phyloP scores from a whole-genome alignment of 2,329 filamentous ascomycete genomes.

The Metarhizium sp. region DNA sequence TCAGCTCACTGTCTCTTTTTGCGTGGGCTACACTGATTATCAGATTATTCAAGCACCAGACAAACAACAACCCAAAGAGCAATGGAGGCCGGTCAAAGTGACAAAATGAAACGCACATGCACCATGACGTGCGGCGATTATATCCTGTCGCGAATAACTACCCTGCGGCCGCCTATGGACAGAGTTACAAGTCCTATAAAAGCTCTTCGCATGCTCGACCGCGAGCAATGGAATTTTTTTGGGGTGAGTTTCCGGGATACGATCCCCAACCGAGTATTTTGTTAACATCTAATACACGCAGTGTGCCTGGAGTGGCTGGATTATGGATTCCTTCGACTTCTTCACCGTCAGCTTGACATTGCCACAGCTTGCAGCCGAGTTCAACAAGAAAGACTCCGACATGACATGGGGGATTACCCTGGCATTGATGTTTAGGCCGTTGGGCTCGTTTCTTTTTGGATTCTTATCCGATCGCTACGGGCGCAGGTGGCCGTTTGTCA shows the following conservation, averaged over 20 bases:
- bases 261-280: neutral
- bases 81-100: too few relatives aligned
- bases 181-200: neutral
- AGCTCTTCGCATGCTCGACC: neutral
- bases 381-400: neutral
- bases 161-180: neutral
- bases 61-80: too few relatives aligned
- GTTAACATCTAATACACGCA: neutral
- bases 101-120: too few relatives aligned
- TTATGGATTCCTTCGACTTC: neutral
- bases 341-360: neutral
- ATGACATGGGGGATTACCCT: neutral
- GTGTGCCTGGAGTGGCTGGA: constrained; percentile 1
- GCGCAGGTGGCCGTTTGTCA: neutral
- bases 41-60: too few relatives aligned
- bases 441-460: neutral
- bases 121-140: neutral
- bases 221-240: constrained; percentile 1
- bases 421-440: neutral
- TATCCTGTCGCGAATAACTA: neutral
- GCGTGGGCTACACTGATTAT: too few relatives aligned
- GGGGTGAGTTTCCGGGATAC: neutral
- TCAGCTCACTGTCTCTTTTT: too few relatives aligned
- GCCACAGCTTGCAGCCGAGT: neutral
- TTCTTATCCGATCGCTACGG: neutral